A percentile compares a stretch with the other conserved stretches of the same genome.
Conservation (phyloP, 2,329 filamentous ascomycete species). For the Cordyceps pruinosa region DNA sequence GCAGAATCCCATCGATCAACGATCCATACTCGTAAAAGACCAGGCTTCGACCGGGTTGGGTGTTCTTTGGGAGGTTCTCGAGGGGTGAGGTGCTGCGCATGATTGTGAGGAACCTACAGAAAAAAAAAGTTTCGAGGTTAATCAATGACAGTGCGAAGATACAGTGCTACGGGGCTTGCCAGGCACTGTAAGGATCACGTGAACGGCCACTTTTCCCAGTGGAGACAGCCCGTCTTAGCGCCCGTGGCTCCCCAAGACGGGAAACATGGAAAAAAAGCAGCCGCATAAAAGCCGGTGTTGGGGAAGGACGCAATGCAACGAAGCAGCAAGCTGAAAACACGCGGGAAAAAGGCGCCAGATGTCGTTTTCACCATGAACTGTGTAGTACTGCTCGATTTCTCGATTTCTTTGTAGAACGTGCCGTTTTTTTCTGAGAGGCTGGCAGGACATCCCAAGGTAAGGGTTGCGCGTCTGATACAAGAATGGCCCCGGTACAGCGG, state of each 20-base stretch:
- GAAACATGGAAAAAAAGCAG: background rate
- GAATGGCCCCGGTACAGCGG: constrained; percentile 4
- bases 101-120: background rate
- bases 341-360: background rate
- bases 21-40: background rate
- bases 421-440: too few relatives aligned
- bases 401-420: background rate
- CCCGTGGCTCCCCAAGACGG: background rate
- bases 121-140: constrained; percentile 14
- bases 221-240: background rate
- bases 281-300: too few relatives aligned
- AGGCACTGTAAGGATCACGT: constrained; percentile 7
- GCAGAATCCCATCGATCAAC: background rate
- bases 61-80: background rate
- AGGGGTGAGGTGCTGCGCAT: constrained; percentile 2
- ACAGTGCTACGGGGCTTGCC: background rate
- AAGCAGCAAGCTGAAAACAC: background rate
- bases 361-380: too few relatives aligned
- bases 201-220: background rate
- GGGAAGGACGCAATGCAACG: background rate
- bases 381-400: background rate
- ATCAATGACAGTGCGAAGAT: constrained; percentile 10
- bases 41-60: background rate
- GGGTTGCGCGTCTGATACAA: constrained; percentile 3
- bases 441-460: too few relatives aligned